Conservation (phyloP, 1,139 yeast genomes). For the Suhomyces kunorum region DNA sequence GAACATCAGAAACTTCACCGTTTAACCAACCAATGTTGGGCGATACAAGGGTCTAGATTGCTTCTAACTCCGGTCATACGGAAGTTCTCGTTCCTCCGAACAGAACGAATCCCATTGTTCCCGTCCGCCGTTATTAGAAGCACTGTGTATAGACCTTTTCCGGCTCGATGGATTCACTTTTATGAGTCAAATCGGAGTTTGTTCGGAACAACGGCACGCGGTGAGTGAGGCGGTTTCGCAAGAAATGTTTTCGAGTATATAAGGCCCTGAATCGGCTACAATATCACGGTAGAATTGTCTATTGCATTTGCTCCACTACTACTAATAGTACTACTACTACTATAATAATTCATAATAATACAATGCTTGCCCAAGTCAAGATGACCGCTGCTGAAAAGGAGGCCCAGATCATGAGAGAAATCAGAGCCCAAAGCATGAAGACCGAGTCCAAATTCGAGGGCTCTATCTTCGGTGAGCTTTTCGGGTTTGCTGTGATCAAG, state of each 20-base stretch:
- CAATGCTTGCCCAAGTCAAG: slow-evolving; percentile 16
- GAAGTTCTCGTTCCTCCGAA: too few species aligned
- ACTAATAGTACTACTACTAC: slow-evolving; percentile 5
- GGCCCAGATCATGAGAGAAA: slow-evolving; percentile 51
- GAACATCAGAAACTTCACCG: too few species aligned
- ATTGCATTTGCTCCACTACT: background rate
- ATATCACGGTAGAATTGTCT: background rate
- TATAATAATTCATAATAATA: too few species aligned
- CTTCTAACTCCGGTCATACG: too few species aligned
- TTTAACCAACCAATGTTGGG: too few species aligned
- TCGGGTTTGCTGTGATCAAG: slow-evolving; percentile 33
- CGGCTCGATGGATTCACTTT: slow-evolving; percentile 6
- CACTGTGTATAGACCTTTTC: background rate
- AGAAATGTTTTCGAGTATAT: slow-evolving; percentile 10
- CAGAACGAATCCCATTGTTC: too few species aligned
- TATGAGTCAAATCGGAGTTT: slow-evolving; percentile 5
- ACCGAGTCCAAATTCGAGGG: slow-evolving; percentile 48
- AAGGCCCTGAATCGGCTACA: slow-evolving; percentile 2
- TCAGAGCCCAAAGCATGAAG: slow-evolving; percentile 37
- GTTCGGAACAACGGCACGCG: slow-evolving; percentile 9
- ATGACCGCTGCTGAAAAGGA: slow-evolving; percentile 40
- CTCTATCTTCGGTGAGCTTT: slow-evolving; percentile 45
- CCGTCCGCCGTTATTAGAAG: background rate
- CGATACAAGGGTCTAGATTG: too few species aligned
- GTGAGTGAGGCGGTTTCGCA: slow-evolving; percentile 9